These are phyloP conservation scores for Margaritispora aquatica DNA, from an alignment of 495 filamentous ascomycete genomes.

Conservation along the genomic window DNA sequence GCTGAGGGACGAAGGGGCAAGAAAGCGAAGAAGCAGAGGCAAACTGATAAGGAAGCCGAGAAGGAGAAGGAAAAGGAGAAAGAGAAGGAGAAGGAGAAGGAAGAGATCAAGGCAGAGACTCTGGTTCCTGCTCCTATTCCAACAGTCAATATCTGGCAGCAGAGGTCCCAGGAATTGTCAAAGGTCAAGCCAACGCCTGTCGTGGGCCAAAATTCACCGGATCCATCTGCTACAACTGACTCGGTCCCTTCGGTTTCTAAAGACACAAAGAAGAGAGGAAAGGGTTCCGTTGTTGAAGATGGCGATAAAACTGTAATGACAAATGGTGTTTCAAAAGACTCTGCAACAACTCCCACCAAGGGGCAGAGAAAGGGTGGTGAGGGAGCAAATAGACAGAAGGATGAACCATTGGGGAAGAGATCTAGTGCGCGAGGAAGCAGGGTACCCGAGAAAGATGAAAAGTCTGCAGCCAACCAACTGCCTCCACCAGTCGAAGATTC, in stretches of 20 bases:
- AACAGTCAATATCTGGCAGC: slow-evolving; percentile 75
- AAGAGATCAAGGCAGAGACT: slow-evolving; percentile 47
- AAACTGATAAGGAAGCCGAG: slow-evolving; percentile 22
- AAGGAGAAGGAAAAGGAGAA: slow-evolving; percentile 25
- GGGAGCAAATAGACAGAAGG: slow-evolving; percentile 37
- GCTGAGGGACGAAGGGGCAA: slow-evolving; percentile 40
- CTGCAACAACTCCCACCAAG: slow-evolving; percentile 28
- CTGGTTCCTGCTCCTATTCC: slow-evolving; percentile 79
- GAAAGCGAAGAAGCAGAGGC: slow-evolving; percentile 36
- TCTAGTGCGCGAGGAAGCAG: slow-evolving; percentile 40
- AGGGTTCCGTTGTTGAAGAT: slow-evolving; percentile 19
- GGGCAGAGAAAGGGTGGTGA: slow-evolving; percentile 45
- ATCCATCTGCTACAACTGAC: not conserved
- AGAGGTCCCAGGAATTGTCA: slow-evolving; percentile 54
- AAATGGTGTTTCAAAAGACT: slow-evolving; percentile 14
- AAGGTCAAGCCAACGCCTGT: slow-evolving; percentile 51
- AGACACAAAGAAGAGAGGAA: slow-evolving; percentile 28
- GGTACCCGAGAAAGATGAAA: slow-evolving; percentile 42
- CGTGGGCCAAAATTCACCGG: slow-evolving; percentile 4
- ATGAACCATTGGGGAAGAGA: slow-evolving; percentile 34
- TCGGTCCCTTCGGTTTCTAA: slow-evolving; percentile 2
- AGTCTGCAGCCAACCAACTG: slow-evolving; percentile 28
- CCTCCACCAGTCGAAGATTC: slow-evolving; percentile 66
- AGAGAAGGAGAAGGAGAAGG: slow-evolving; percentile 34
- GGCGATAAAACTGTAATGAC: slow-evolving; percentile 20